Percentiles rank a stretch among this genome's conserved stretches.
Conservation (phyloP, 2,329 filamentous ascomycete species). For the Pleomassaria siparia region DNA sequence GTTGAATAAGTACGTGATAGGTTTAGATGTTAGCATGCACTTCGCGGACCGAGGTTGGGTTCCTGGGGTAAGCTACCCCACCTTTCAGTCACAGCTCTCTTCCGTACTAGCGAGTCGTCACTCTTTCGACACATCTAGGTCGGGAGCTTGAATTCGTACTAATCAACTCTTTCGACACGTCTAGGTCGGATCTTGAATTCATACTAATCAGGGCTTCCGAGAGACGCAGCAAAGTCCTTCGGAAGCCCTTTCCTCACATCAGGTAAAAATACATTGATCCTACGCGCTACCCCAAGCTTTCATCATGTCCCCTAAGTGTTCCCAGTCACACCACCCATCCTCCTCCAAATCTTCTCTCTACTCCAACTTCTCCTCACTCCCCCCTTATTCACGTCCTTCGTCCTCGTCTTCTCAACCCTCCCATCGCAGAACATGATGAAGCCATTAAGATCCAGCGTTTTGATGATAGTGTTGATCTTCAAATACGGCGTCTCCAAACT, state of each 20-base stretch:
- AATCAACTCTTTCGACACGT: not conserved
- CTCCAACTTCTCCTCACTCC: conserved; percentile 15
- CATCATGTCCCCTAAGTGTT: too few species aligned
- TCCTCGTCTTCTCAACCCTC: conserved; percentile 18
- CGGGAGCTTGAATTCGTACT: not conserved
- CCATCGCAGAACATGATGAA: conserved; percentile 26
- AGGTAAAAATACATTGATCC: too few species aligned
- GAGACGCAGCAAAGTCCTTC: too few species aligned
- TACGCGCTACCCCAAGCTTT: too few species aligned
- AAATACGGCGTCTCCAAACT: conserved; percentile 19
- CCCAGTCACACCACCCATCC: conserved; percentile 8
- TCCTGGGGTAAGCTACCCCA: conserved; percentile 2
- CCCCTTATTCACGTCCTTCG: conserved; percentile 16
- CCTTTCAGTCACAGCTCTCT: not conserved
- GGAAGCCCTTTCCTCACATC: too few species aligned
- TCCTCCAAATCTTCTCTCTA: conserved; percentile 18
- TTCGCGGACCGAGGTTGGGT: conserved; percentile 1
- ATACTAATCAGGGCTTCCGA: too few species aligned
- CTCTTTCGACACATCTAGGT: not conserved
- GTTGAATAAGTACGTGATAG: not conserved
- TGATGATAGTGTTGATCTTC: conserved; percentile 26
- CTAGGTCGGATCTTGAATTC: too few species aligned
- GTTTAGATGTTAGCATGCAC: not conserved
- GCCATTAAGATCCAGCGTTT: conserved; percentile 21
- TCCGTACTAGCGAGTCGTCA: not conserved